Evolutionary conservation across 2,329 filamentous ascomycete species (phyloP), one percentile per base, ranked within the genome.

Genomic region (Aspergillus japonicus): DNA sequence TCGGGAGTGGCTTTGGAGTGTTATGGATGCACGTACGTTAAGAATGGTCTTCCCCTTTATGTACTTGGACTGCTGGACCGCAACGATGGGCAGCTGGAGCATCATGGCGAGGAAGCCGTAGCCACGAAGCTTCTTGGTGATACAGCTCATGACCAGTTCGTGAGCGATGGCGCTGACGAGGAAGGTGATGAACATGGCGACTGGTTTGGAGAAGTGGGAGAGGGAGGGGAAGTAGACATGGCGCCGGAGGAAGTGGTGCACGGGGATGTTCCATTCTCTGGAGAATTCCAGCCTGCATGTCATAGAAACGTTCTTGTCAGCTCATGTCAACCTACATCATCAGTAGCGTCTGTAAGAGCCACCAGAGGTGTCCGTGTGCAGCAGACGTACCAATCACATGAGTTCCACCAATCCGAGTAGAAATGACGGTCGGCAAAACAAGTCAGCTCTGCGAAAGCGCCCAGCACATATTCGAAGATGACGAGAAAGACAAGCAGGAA

Each of bases 61-160:
- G 80, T 87, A 91, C 62, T 82, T 85, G 4, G 90, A 92, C 63
- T 91, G 85, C 80, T 98, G 95, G 31, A 98, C 80, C 75, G 93
- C 86, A n/a, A 98, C 90, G 66, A 98, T 95, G 0, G 95, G 95
- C 67, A 98, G 84, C 81, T 99, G 95, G 63, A 96, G 79, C 95
- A 99, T 98, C 87, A 97, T 95, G 63, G 91, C 90, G 21, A 96
- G 71, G 73, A 97, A 96, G 10, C 94, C 95, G 72, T 98, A 99
- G 12, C 95, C 95, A 42, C 95, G 82, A 50, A 98, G 82, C 80
- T 99, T 98, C 82, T 97, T 94, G 26, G 93, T 97, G 73, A 99
- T 98, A 75, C 94, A 98, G 7, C 90, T 92, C 90, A 99, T 96
- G 69, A 99, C 91, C 59, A 99, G 84, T 77, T 99, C 95, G 73